phyloP scores from a whole-genome alignment of 305 asterid species.

The Fraxinus paxiana region DNA sequence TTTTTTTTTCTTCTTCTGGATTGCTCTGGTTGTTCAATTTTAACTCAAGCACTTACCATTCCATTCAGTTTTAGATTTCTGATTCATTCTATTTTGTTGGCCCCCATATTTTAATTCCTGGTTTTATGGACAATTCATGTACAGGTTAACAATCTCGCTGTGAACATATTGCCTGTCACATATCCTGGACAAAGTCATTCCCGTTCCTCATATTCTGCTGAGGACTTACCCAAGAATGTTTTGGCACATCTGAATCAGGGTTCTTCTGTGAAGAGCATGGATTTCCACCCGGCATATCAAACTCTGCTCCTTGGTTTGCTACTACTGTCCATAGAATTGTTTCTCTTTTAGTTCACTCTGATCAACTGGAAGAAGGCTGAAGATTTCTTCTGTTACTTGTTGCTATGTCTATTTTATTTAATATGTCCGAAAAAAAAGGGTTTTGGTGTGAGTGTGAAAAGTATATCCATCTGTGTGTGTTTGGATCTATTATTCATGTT shows the following conservation, averaged over 20 bases:
- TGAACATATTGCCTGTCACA: conserved; percentile 33
- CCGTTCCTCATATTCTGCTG: conserved; percentile 34
- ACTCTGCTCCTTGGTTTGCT: conserved; percentile 58
- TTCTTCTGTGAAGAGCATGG: conserved; percentile 66
- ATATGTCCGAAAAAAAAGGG: not conserved
- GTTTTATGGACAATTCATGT: not conserved
- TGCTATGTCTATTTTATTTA: not conserved
- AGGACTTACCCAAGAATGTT: conserved; percentile 64
- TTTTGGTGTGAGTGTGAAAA: conserved; percentile 4
- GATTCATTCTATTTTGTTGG: conserved; percentile 11
- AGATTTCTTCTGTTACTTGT: conserved; percentile 2
- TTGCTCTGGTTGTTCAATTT: not conserved
- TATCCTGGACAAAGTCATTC: conserved; percentile 49
- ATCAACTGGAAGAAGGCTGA: conserved; percentile 8
- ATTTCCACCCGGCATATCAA: conserved; percentile 59
- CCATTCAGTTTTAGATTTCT: conserved; percentile 6
- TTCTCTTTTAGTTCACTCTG: conserved; percentile 1
- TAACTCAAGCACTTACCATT: not conserved
- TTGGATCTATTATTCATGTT: not conserved
- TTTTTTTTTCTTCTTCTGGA: not conserved
- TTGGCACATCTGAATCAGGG: conserved; percentile 55
- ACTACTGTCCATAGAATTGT: not conserved
- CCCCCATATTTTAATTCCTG: not conserved
- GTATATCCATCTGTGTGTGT: not conserved
- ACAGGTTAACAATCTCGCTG: conserved; percentile 44